A percentile compares a stretch with the other conserved stretches of the same genome.
Conservation (phyloP, 768 basidiomycete species). For the Tricholoma bakamatsutake region DNA sequence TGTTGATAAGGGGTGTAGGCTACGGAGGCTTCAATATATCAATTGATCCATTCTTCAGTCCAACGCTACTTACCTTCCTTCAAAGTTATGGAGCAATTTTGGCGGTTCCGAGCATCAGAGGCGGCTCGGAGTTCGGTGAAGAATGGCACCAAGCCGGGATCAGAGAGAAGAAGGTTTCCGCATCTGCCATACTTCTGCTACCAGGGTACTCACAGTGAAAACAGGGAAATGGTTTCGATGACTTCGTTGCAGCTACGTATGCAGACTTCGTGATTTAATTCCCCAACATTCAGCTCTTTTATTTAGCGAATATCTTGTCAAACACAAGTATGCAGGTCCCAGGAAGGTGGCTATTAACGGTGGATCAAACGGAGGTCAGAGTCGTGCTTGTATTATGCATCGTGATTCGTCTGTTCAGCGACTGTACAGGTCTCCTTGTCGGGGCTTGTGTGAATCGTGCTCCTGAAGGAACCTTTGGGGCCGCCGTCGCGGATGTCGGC, state of each 20-base stretch:
- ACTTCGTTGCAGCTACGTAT: constrained; percentile 79
- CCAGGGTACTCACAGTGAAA: constrained; percentile 3
- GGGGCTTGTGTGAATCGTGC: too few species aligned
- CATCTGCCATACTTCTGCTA: background rate
- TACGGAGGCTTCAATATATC: constrained; percentile 78
- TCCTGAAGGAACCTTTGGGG: too few species aligned
- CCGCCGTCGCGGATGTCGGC: too few species aligned
- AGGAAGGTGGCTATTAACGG: constrained; percentile 77
- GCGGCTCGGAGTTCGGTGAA: constrained; percentile 77
- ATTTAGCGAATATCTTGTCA: constrained; percentile 61
- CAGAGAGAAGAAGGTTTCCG: constrained; percentile 57
- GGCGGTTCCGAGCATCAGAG: constrained; percentile 55
- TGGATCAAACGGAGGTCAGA: constrained; percentile 72
- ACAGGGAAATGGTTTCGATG: constrained; percentile 71
- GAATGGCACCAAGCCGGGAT: constrained; percentile 77
- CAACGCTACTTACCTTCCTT: constrained; percentile 69
- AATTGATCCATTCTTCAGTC: too few species aligned
- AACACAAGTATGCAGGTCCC: constrained; percentile 60
- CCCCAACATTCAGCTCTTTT: too few species aligned
- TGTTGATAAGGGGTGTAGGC: constrained; percentile 29
- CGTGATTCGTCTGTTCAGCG: background rate
- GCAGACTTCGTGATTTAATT: too few species aligned
- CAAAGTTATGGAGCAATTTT: constrained; percentile 64
- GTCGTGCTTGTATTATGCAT: background rate
- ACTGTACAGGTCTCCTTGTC: too few species aligned